Base-by-base conservation (phyloP, 192 early-diverging fungal species). In the Phycomyces blakesleeanus region DNA sequence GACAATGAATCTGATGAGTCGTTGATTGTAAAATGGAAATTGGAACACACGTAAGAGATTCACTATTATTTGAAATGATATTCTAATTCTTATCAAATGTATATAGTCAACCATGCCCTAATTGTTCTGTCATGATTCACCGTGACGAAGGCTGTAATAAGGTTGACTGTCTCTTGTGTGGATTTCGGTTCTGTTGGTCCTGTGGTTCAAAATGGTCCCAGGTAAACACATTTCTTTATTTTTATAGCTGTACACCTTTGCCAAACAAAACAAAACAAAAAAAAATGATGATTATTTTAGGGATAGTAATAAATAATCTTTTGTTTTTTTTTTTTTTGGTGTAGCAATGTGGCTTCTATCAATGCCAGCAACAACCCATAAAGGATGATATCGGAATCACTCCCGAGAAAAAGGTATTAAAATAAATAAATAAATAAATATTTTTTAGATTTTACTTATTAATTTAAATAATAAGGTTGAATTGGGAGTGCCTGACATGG, bases 111-210 rank as follows among this genome's bases (percentile, higher is more conserved):
- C 74, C 77, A 18, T 88, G 87, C 57, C 87, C 87, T 5, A 79
- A 82, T 47, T 88, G 87, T 61, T 83, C 75, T 14, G 78, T 85
- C 20, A 47, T 87, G 64, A 88, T 88, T 47, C 79, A 83, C 42
- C 75, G 87, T 34, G 87, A 88, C 54, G 87, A 88, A 68, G 87
- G 87, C 11, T 88, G 87, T 61, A 85, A 87, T 59, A 86, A 85
- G 62, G 81, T 88, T 0, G 86, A 88, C 41, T 88, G 87, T 42
- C 75, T 83, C 57, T 73, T 77, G 18, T 88, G 87, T 63, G 86
- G 87, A n/a, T 64, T 85, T 64, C 74, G 77, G 50, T 88, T 88
- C 51, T 88, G 87, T 63, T 88, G 87, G 86, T 41, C 80, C 20
- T 84, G 78, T 67, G 71, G 78, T 21, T 70, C 75, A 65, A 55